These are phyloP conservation scores for Astrothelium macrocarpum DNA, from an alignment of 495 filamentous ascomycete genomes.

Conservation along the genomic window DNA sequence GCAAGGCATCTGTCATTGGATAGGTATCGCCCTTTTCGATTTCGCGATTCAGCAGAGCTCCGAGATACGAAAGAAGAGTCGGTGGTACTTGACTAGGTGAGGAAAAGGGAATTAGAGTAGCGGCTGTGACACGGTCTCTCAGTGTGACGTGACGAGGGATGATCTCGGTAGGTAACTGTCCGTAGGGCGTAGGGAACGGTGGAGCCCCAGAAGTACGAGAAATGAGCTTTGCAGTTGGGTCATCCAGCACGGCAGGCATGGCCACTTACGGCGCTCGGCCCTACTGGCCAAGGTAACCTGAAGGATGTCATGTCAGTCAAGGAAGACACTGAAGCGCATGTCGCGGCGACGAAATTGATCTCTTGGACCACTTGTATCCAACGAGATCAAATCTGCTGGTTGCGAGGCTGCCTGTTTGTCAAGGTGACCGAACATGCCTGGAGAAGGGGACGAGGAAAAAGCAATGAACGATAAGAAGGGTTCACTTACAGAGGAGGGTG, in stretches of 20 bases:
- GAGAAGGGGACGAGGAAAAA: background rate
- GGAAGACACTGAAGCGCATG: background rate
- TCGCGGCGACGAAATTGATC: background rate
- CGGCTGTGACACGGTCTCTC: constrained; percentile 79
- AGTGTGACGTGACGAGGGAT: constrained; percentile 76
- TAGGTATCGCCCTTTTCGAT: constrained; percentile 96
- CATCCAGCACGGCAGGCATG: constrained; percentile 86
- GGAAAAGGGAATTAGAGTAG: constrained; percentile 81
- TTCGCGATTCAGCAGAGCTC: constrained; percentile 81
- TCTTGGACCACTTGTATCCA: background rate
- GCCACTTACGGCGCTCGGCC: background rate
- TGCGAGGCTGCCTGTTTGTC: no score
- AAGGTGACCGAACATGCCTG: no score
- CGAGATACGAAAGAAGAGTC: constrained; percentile 68
- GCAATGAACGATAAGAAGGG: background rate
- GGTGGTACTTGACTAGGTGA: constrained; percentile 63
- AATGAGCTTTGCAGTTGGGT: constrained; percentile 54
- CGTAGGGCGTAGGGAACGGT: constrained; percentile 54
- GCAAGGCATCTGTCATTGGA: constrained; percentile 73
- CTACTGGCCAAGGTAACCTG: background rate
- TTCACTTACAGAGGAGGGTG: background rate
- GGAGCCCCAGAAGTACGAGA: constrained; percentile 51
- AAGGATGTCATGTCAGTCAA: background rate
- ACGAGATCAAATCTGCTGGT: background rate
- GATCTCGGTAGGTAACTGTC: constrained; percentile 59